Conservation (phyloP, 257 asterid genomes). For the Rauvolfia tetraphylla region DNA sequence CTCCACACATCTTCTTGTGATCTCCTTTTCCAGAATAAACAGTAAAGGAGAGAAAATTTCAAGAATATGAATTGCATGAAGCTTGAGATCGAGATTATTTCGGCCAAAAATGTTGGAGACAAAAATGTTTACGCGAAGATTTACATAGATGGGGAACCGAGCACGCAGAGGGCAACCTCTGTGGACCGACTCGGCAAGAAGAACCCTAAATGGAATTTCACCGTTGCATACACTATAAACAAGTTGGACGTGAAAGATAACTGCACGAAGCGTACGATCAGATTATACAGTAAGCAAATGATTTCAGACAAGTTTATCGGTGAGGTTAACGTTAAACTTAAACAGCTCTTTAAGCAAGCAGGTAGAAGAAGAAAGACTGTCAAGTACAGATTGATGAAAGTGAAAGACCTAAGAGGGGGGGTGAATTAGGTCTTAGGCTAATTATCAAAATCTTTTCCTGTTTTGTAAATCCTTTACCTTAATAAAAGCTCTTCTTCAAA, state of each 20-base stretch:
- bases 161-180: neutral
- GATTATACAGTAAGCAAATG: neutral
- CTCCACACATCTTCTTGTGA: too few species aligned
- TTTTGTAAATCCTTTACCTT: too few species aligned
- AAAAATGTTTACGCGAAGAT: neutral
- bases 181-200: neutral
- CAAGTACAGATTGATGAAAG: neutral
- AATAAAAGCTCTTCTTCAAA: too few species aligned
- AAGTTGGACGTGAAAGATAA: neutral
- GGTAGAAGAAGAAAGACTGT: neutral
- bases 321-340: neutral
- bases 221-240: constrained; percentile 1
- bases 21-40: too few species aligned
- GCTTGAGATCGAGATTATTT: neutral
- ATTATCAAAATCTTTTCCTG: too few species aligned
- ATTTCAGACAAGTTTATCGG: neutral
- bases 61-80: neutral
- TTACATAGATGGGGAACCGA: neutral
- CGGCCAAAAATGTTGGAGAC: neutral
- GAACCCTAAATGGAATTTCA: neutral
- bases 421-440: too few species aligned
- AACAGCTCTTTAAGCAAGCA: neutral
- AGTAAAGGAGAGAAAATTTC: too few species aligned
- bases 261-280: neutral
- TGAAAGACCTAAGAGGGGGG: neutral